phyloP scores from a whole-genome alignment of 768 basidiomycete species.

The Wakefieldia striispora region DNA sequence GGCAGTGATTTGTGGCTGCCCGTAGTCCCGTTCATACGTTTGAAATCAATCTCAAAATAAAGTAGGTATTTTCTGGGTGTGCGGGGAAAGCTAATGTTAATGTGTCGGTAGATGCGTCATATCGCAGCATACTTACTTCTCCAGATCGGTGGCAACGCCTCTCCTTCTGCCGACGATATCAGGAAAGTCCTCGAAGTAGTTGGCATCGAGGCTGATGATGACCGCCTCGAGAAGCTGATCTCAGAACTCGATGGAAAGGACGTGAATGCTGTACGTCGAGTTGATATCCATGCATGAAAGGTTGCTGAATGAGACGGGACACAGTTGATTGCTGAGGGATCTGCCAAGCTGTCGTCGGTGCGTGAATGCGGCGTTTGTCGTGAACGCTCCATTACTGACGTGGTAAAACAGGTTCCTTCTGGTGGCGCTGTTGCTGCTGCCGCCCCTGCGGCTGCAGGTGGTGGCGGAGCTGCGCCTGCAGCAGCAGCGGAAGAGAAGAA shows the following conservation, averaged over 20 bases:
- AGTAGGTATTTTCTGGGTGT: slow-evolving; percentile 34
- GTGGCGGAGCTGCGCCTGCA: slow-evolving; percentile 44
- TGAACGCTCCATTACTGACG: slow-evolving; percentile 3
- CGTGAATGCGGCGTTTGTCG: slow-evolving; percentile 26
- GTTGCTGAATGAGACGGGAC: slow-evolving; percentile 1
- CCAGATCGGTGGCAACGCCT: slow-evolving; percentile 88
- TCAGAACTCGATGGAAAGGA: slow-evolving; percentile 91
- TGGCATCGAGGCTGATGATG: slow-evolving; percentile 85
- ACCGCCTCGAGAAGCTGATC: slow-evolving; percentile 77
- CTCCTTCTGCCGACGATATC: slow-evolving; percentile 83
- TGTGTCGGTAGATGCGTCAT: slow-evolving; percentile 69
- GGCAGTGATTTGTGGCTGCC: slow-evolving; percentile 90
- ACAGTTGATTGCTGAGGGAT: slow-evolving; percentile 90
- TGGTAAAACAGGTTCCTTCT: slow-evolving; percentile 70
- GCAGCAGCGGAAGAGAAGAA: slow-evolving; percentile 72
- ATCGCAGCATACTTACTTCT: slow-evolving; percentile 98
- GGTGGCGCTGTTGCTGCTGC: slow-evolving; percentile 75
- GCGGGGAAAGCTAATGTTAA: not conserved
- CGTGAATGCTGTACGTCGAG: slow-evolving; percentile 64
- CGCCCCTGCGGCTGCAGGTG: slow-evolving; percentile 46
- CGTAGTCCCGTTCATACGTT: slow-evolving; percentile 41
- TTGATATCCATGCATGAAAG: not conserved
- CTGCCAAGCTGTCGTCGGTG: slow-evolving; percentile 91
- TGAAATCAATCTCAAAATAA: slow-evolving; percentile 36
- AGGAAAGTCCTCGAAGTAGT: slow-evolving; percentile 83